Evolutionary conservation across 345 rosid species (phyloP).

Genomic region (Sisymbrium altissimum): DNA sequence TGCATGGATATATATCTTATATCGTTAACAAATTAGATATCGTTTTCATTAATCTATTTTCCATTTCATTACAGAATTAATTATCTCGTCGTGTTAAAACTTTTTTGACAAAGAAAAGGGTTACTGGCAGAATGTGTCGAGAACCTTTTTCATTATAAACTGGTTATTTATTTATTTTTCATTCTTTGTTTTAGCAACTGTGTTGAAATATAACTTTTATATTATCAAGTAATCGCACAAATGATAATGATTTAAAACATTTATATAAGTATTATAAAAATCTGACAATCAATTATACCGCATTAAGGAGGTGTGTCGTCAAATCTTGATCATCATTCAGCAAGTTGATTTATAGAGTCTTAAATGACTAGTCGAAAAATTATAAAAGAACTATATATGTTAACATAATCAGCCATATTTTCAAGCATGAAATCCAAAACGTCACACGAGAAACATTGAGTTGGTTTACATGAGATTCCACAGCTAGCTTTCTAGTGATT

Average conservation of each 20-base stretch:
- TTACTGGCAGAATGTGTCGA: neutral
- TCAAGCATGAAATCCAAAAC: conserved; percentile 4
- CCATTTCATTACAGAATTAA: neutral
- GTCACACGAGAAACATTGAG: neutral
- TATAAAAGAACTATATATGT: neutral
- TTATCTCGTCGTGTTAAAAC: neutral
- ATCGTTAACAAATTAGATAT: neutral
- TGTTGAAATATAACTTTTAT: neutral
- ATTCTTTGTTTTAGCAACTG: neutral
- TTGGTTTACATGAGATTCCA: neutral
- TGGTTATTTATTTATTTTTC: neutral
- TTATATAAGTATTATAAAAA: neutral
- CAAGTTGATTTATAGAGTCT: neutral
- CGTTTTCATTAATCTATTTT: neutral
- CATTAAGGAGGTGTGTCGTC: neutral
- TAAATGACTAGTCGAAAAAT: neutral
- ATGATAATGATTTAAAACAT: neutral
- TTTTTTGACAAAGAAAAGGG: neutral
- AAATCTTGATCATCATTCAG: neutral
- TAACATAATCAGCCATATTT: neutral
- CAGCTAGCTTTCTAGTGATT: neutral
- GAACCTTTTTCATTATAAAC: neutral
- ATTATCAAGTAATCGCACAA: neutral
- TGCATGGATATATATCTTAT: neutral
- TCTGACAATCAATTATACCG: neutral